These are phyloP conservation scores for Populus alba DNA, from an alignment of 345 rosid species.

Conservation along the genomic window DNA sequence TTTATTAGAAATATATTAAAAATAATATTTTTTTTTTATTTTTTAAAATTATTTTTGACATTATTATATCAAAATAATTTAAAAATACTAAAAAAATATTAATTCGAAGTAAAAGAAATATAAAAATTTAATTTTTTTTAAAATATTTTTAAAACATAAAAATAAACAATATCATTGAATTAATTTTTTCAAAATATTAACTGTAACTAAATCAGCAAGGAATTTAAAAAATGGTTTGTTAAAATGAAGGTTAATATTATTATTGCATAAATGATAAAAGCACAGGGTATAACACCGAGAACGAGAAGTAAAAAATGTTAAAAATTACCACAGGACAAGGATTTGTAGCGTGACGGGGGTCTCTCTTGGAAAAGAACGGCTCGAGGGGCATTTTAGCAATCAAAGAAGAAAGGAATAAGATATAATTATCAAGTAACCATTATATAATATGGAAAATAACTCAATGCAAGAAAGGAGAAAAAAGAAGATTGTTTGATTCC, in stretches of 20 bases:
- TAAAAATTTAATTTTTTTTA: too few species aligned
- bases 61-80: too few species aligned
- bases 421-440: neutral
- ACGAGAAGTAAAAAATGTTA: too few species aligned
- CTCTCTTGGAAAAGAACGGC: neutral
- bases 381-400: neutral
- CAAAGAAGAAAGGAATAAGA: neutral
- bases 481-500: slow-evolving; percentile 15
- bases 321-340: neutral
- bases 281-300: neutral
- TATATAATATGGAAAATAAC: too few species aligned
- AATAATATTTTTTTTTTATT: too few species aligned
- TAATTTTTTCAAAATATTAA: too few species aligned
- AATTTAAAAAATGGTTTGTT: neutral
- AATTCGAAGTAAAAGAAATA: too few species aligned
- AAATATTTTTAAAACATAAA: too few species aligned
- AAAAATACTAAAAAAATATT: too few species aligned
- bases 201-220: neutral
- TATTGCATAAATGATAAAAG: neutral
- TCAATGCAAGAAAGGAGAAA: neutral
- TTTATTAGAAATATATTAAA: too few species aligned
- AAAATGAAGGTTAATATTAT: neutral
- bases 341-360: neutral
- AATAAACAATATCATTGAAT: too few species aligned
- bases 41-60: too few species aligned